These are phyloP conservation scores for Pyrenochaeta sp. DNA, from an alignment of 2,329 filamentous ascomycete genomes.

Conservation along the genomic window DNA sequence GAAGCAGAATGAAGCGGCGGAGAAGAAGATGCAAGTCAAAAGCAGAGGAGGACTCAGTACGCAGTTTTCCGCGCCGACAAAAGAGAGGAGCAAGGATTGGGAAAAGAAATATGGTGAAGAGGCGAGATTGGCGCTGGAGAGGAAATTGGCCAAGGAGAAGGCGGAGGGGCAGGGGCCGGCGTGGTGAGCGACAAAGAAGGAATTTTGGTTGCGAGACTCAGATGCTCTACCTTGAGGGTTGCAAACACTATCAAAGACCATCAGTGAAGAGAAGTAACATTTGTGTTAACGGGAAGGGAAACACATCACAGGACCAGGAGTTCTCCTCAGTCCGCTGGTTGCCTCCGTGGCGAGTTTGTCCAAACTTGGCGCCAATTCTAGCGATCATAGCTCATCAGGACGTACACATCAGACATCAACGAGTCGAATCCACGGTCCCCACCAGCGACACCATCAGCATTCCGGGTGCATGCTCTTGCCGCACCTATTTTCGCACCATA, in stretches of 20 bases:
- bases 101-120: slow-evolving; percentile 35
- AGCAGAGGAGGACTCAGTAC: slow-evolving; percentile 49
- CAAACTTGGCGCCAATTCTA: not conserved
- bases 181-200: slow-evolving; percentile 5
- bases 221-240: too few species aligned
- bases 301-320: not conserved
- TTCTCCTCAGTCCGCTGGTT: not conserved
- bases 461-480: too few species aligned
- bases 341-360: not conserved
- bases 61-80: slow-evolving; percentile 46
- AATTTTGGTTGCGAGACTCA: too few species aligned
- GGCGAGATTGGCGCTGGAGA: slow-evolving; percentile 20
- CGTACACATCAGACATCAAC: too few species aligned
- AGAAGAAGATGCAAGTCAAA: slow-evolving; percentile 54
- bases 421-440: too few species aligned
- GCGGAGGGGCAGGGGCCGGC: slow-evolving; percentile 15
- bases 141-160: slow-evolving; percentile 20
- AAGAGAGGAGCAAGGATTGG: slow-evolving; percentile 34
- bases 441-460: too few species aligned
- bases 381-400: not conserved
- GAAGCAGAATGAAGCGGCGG: slow-evolving; percentile 49
- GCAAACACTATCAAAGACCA: too few species aligned
- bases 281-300: not conserved
- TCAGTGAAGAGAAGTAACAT: not conserved
- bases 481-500: too few species aligned